These are phyloP conservation scores for Nidula microcarpa DNA, from an alignment of 768 basidiomycete genomes.

Conservation along the genomic window DNA sequence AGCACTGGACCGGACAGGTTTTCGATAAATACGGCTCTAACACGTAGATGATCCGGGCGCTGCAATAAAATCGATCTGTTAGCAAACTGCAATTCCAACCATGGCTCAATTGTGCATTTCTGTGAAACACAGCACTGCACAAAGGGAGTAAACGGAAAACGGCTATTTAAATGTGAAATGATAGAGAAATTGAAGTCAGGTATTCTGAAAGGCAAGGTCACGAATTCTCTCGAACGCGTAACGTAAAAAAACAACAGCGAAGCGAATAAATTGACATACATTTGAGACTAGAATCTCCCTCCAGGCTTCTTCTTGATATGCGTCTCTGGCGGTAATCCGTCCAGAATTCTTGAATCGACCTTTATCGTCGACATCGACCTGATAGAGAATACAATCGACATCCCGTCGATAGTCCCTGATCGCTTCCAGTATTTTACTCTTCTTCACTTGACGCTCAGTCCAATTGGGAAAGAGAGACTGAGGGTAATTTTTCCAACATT, in stretches of 20 bases:
- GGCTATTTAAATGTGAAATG: no score
- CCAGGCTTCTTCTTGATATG: slow-evolving; percentile 33
- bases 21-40: slow-evolving; percentile 50
- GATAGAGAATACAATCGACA: slow-evolving; percentile 26
- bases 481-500: slow-evolving; percentile 39
- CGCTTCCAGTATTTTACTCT: slow-evolving; percentile 35
- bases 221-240: no score
- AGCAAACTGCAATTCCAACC: no score
- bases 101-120: no score
- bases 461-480: slow-evolving; percentile 54
- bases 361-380: slow-evolving; percentile 33
- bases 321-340: slow-evolving; percentile 12
- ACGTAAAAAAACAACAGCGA: not conserved
- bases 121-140: no score
- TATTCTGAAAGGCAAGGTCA: no score
- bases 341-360: slow-evolving; percentile 33
- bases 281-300: slow-evolving; percentile 20
- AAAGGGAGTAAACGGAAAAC: no score
- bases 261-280: slow-evolving; percentile 21
- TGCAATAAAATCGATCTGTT: not conserved
- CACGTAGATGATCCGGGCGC: slow-evolving; percentile 29
- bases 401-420: slow-evolving; percentile 25
- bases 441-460: slow-evolving; percentile 41
- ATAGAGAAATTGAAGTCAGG: no score
- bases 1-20: slow-evolving; percentile 49